A percentile compares a stretch with the other conserved stretches of the same genome.
These are phyloP conservation scores for Gymnopilus dilepis DNA, from an alignment of 768 basidiomycete genomes.

Conservation along the genomic window DNA sequence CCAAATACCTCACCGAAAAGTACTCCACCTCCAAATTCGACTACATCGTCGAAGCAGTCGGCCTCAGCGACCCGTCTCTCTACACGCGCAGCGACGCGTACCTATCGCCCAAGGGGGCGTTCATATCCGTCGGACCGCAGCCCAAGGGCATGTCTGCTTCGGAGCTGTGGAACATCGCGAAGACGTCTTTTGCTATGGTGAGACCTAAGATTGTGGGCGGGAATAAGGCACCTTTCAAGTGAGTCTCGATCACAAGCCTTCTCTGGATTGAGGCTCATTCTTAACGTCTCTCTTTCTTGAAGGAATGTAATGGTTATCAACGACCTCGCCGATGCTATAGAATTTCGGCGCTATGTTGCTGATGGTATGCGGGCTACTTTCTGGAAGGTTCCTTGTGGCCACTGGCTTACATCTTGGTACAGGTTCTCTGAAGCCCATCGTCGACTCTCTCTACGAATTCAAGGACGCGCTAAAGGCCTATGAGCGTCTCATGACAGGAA, in stretches of 20 bases:
- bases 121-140: slow-evolving; percentile 55
- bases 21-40: slow-evolving; percentile 56
- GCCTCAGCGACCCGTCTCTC: slow-evolving; percentile 48
- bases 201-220: slow-evolving; percentile 60
- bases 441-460: slow-evolving; percentile 65
- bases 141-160: slow-evolving; percentile 36
- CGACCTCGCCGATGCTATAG: slow-evolving; percentile 37
- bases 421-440: slow-evolving; percentile 55
- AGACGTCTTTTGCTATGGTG: slow-evolving; percentile 36
- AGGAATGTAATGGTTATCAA: slow-evolving; percentile 25
- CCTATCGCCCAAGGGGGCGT: slow-evolving; percentile 56
- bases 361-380: slow-evolving; percentile 40
- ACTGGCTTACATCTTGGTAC: neutral
- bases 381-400: neutral
- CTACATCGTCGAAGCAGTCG: slow-evolving; percentile 64
- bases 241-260: slow-evolving; percentile 23
- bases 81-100: slow-evolving; percentile 55
- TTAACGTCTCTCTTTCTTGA: neutral
- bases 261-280: neutral
- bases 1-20: slow-evolving; percentile 47
- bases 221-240: slow-evolving; percentile 50
- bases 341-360: slow-evolving; percentile 39
- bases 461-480: slow-evolving; percentile 65
- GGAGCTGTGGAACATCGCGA: slow-evolving; percentile 37
- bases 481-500: slow-evolving; percentile 55